Base-by-base conservation (phyloP, 257 asterid genomes). In the Solanum ossicruentum region DNA sequence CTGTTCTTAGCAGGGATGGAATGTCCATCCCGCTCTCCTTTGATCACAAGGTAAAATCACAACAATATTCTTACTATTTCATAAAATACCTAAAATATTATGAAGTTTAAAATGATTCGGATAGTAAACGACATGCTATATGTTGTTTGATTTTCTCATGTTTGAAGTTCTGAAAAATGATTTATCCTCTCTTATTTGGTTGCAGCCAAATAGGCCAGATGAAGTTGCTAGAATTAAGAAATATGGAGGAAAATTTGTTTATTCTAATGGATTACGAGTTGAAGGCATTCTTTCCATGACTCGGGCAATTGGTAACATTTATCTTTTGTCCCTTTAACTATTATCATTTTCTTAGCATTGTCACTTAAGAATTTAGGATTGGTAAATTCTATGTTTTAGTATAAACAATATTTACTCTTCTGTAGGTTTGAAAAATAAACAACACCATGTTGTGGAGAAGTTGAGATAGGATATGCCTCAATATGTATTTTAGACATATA, bases 11-110 rank as follows among this genome's bases (percentile, higher is more conserved):
- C 83, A 85, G 89, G 2, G 60, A 12, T 4, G 89, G 89, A 28
- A 15, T 47, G 13, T 45, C 85, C 15, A 11, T 86, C 12, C 80
- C 89, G 3, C 85, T 88, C 7, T 86, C 90, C 15, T 12, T 47
- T n/a, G 89, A 88, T 84, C 90, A 84, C 21, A 88, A 88, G 90
- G 66, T 58, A 1, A n/a, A 20, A 36, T 36, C 41, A 36, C 41
- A 36, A 36, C 41, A 36, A 36, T 36, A 4, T 36, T 32, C 36
- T 32, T 1, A 32, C 36, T 32, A 32, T 32, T 32, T 32, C 36
- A 32, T 32, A 32, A 32, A 32, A 32, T 32, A 32, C 3, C 3
- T 32, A 32, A 1, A 32, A 32, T 3, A 32, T 32, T 32, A 32
- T 32, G 36, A 3, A 32, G 36, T 32, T 28, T 28, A 60, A 47